Conservation (phyloP, 2,329 filamentous ascomycete genomes). For the Pyricularia pennisetigena region DNA sequence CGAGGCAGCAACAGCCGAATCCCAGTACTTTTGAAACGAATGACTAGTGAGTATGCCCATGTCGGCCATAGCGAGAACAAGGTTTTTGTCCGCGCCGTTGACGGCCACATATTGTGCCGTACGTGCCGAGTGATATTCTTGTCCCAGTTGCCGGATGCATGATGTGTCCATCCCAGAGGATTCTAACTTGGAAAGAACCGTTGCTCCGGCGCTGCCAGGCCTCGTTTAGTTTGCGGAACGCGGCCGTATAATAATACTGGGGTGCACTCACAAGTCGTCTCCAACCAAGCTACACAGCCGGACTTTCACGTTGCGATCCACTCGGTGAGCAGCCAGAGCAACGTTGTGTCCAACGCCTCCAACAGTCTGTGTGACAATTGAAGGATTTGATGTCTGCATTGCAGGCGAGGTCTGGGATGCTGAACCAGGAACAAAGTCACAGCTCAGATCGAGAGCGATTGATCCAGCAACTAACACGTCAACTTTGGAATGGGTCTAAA, state of each 20-base stretch:
- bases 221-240: background rate
- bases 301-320: slow-evolving; percentile 49
- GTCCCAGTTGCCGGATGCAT: slow-evolving; percentile 49
- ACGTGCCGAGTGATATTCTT: slow-evolving; percentile 39
- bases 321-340: slow-evolving; percentile 68
- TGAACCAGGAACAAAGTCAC: slow-evolving; percentile 50
- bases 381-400: slow-evolving; percentile 77
- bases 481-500: background rate
- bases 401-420: slow-evolving; percentile 27
- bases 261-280: slow-evolving; percentile 56
- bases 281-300: slow-evolving; percentile 73
- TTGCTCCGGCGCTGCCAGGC: slow-evolving; percentile 54
- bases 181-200: slow-evolving; percentile 57
- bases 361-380: slow-evolving; percentile 69
- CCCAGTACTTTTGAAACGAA: slow-evolving; percentile 47
- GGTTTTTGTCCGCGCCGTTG: slow-evolving; percentile 73
- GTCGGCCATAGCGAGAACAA: slow-evolving; percentile 91
- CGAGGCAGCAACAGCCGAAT: slow-evolving; percentile 42
- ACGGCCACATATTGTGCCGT: slow-evolving; percentile 90
- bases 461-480: slow-evolving; percentile 87
- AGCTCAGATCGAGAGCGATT: slow-evolving; percentile 78
- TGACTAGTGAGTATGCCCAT: slow-evolving; percentile 71
- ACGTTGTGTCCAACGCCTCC: slow-evolving; percentile 93
- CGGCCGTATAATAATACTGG: background rate
- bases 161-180: slow-evolving; percentile 53